Evolutionary conservation across 2,329 filamentous ascomycete genomes (phyloP).

Genomic region (Cladosporium sp.): DNA sequence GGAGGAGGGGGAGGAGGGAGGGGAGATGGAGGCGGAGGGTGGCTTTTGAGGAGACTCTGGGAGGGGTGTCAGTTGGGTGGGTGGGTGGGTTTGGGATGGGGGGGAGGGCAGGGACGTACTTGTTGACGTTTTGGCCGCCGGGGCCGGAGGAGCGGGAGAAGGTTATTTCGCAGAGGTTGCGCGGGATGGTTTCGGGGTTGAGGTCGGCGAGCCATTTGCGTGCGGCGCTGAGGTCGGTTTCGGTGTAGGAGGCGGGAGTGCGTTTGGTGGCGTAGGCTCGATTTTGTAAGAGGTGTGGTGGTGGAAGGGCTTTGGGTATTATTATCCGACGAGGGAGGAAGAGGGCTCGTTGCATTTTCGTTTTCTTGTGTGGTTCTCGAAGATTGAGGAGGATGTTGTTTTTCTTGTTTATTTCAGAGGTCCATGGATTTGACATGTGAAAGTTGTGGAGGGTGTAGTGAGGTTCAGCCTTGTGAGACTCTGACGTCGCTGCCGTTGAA

Average conservation of each 20-base stretch:
- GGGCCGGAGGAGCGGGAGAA: slow-evolving; percentile 63
- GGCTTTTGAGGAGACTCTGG: slow-evolving; percentile 63
- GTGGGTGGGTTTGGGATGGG: neutral
- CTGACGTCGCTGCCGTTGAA: no score
- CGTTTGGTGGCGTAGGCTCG: slow-evolving; percentile 4
- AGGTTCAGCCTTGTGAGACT: no score
- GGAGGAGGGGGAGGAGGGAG: slow-evolving; percentile 51
- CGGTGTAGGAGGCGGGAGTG: neutral
- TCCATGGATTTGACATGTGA: slow-evolving; percentile 1
- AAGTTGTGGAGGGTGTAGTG: no score
- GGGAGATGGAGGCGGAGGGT: slow-evolving; percentile 55
- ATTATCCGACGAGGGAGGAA: neutral
- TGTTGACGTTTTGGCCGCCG: slow-evolving; percentile 66
- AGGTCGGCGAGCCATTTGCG: slow-evolving; percentile 42
- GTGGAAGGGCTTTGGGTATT: neutral
- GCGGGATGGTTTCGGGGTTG: slow-evolving; percentile 52
- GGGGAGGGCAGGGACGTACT: slow-evolving; percentile 42
- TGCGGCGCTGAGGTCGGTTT: slow-evolving; percentile 7
- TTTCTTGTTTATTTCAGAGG: neutral
- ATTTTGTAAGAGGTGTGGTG: neutral
- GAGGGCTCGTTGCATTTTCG: neutral
- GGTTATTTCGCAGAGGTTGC: slow-evolving; percentile 53
- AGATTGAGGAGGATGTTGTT: no score
- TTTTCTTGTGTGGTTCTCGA: neutral
- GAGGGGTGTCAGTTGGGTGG: neutral